Conservation (phyloP, 164 flowering plant genomes). For the Liriodendron chinense region DNA sequence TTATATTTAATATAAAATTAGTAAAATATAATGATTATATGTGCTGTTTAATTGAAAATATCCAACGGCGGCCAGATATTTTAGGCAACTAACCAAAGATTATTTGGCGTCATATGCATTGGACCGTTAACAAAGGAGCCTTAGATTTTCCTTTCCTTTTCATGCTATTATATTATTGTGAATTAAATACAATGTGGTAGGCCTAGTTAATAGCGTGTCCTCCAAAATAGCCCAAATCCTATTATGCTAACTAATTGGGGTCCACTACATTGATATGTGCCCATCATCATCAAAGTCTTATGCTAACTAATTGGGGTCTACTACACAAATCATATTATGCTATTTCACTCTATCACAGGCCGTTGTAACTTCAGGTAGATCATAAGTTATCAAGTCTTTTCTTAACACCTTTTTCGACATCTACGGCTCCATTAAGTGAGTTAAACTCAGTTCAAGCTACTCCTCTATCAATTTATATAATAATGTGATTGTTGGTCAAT, state of each 20-base stretch:
- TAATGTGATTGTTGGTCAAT: no score
- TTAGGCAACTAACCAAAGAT: background rate
- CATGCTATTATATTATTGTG: background rate
- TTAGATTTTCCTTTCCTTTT: background rate
- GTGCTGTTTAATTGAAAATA: background rate
- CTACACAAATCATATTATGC: no score
- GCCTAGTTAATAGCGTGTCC: background rate
- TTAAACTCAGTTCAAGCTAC: no score
- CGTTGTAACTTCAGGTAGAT: no score
- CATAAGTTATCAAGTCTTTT: no score
- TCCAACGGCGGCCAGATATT: background rate
- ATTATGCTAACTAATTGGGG: no score
- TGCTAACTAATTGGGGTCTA: no score
- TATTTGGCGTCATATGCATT: background rate
- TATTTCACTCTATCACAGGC: no score
- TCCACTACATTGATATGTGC: no score
- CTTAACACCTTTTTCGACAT: no score
- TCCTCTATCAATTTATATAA: no score
- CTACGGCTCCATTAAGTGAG: no score
- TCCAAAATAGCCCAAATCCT: background rate
- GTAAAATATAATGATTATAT: background rate
- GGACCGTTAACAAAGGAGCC: background rate
- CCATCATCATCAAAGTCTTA: background rate
- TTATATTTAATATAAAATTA: background rate
- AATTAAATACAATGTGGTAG: background rate